These are phyloP conservation scores for Suhomyces vadensis DNA, from an alignment of 805 yeast species.

Conservation along the genomic window DNA sequence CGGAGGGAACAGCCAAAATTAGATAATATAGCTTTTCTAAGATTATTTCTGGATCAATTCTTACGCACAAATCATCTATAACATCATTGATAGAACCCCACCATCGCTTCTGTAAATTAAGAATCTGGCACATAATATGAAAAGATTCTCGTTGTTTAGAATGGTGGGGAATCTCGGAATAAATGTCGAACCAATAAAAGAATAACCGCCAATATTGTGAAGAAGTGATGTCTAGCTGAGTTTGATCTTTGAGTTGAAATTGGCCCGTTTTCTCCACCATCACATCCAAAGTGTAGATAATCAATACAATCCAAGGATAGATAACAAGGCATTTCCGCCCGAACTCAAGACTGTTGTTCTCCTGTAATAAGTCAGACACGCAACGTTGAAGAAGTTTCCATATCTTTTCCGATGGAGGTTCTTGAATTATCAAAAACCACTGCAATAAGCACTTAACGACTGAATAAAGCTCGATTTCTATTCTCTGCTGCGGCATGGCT, in stretches of 20 bases:
- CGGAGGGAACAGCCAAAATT: constrained; percentile 15
- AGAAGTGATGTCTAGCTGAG: background rate
- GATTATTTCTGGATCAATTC: constrained; percentile 12
- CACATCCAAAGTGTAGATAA: constrained; percentile 4
- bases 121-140: constrained; percentile 19
- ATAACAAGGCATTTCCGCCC: constrained; percentile 5
- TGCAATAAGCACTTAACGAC: constrained; percentile 24
- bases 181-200: constrained; percentile 14
- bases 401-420: constrained; percentile 20
- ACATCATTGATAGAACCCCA: constrained; percentile 29
- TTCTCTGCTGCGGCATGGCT: constrained; percentile 2
- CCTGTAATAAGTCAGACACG: constrained; percentile 13
- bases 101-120: constrained; percentile 18
- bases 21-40: constrained; percentile 20
- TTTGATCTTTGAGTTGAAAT: background rate
- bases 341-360: constrained; percentile 1
- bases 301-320: constrained; percentile 21
- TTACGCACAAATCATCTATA: constrained; percentile 12
- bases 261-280: background rate
- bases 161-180: constrained; percentile 5
- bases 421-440: constrained; percentile 37
- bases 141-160: constrained; percentile 22
- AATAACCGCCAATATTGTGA: constrained; percentile 12
- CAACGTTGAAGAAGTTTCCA: constrained; percentile 16
- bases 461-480: constrained; percentile 15